A percentile compares a stretch with the other conserved stretches of the same genome.
phyloP scores from a whole-genome alignment of 2,329 filamentous ascomycete species.

The Teratosphaeria gauchensis region DNA sequence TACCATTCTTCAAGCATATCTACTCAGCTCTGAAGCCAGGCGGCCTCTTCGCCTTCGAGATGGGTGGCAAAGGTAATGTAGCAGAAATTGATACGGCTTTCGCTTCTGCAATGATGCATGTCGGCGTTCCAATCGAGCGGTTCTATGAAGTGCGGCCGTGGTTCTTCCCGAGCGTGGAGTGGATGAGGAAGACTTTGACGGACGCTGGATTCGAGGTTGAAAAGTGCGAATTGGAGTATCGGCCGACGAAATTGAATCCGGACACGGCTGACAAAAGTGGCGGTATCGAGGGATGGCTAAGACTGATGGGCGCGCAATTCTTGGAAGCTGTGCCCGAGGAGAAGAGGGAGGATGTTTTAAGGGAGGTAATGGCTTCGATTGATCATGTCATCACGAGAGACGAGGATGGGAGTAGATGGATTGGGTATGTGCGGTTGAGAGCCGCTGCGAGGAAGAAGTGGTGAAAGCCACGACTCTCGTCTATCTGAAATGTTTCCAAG shows the following conservation, averaged over 20 bases:
- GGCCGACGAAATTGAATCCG: constrained; percentile 46
- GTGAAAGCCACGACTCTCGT: not conserved
- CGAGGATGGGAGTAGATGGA: constrained; percentile 46
- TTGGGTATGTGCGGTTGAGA: constrained; percentile 39
- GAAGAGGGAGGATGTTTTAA: constrained; percentile 44
- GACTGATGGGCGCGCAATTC: constrained; percentile 51
- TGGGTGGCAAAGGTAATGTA: constrained; percentile 62
- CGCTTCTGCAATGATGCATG: constrained; percentile 41
- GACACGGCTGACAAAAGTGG: constrained; percentile 28
- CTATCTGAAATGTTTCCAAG: too few species aligned
- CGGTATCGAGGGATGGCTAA: constrained; percentile 56
- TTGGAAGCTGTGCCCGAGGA: constrained; percentile 44
- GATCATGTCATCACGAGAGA: constrained; percentile 46
- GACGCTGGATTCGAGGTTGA: constrained; percentile 35
- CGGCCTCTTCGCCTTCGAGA: constrained; percentile 57
- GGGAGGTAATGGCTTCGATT: constrained; percentile 47
- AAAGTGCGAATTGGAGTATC: constrained; percentile 51
- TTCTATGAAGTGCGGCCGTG: constrained; percentile 50
- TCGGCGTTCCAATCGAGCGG: constrained; percentile 41
- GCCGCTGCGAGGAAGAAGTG: constrained; percentile 29
- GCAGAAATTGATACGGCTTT: constrained; percentile 52
- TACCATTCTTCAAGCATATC: constrained; percentile 44
- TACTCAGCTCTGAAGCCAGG: constrained; percentile 44
- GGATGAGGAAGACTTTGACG: constrained; percentile 38
- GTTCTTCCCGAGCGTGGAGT: constrained; percentile 61